Percentiles rank a stretch among this genome's conserved stretches.
Conservation (phyloP, 148 eudicot species). For the Fallopia convolvulus region DNA sequence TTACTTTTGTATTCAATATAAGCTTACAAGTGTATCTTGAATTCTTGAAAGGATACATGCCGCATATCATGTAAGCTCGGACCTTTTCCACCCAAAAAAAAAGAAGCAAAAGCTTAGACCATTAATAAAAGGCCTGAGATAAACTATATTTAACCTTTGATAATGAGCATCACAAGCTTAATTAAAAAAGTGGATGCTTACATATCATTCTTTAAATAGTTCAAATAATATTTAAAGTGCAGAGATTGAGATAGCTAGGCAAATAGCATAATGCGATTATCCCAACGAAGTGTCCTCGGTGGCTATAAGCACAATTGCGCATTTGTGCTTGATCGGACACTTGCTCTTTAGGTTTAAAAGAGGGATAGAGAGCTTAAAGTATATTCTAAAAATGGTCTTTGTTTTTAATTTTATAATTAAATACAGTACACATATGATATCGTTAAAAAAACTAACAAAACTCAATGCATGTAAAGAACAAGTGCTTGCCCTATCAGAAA, state of each 20-base stretch:
- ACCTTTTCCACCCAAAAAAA: neutral
- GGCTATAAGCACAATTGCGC: too few relatives aligned
- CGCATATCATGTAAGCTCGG: neutral
- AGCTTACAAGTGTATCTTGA: neutral
- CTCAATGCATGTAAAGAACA: neutral
- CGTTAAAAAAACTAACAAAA: neutral
- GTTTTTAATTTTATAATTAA: neutral
- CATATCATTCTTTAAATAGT: too few relatives aligned
- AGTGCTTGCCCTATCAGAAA: neutral
- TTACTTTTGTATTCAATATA: neutral
- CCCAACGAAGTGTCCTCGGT: neutral
- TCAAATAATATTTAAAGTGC: too few relatives aligned
- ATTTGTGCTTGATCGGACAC: neutral
- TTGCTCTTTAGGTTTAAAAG: neutral
- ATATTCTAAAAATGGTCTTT: neutral
- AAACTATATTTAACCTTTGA: too few relatives aligned
- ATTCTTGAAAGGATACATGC: neutral
- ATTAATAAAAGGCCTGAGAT: too few relatives aligned
- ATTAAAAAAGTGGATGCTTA: too few relatives aligned
- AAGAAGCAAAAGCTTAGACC: too few relatives aligned
- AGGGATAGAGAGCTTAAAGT: neutral
- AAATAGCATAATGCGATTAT: neutral
- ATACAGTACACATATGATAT: neutral
- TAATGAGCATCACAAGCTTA: too few relatives aligned
- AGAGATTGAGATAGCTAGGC: too few relatives aligned